Evolutionary conservation across 139 green algal species (phyloP).

Genomic region (Coelastrella sp.): DNA sequence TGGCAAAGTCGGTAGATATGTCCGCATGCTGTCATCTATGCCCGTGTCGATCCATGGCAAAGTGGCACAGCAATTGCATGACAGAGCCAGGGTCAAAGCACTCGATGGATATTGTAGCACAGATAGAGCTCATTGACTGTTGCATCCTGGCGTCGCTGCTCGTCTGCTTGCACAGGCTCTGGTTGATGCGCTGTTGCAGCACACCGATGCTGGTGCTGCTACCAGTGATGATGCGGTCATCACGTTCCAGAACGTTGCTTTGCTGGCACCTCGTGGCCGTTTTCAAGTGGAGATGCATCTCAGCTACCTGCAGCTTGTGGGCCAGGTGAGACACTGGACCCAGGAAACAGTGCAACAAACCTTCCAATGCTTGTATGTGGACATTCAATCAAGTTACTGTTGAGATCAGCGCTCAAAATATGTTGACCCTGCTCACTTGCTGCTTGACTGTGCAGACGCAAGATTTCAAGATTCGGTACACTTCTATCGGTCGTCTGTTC

Average conservation of each 20-base stretch:
- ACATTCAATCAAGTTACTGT: too few relatives aligned
- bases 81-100: too few relatives aligned
- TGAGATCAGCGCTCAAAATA: too few relatives aligned
- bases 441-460: conserved; percentile 71
- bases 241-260: conserved; percentile 84
- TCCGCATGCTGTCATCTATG: too few relatives aligned
- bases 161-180: conserved; percentile 64
- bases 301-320: conserved; percentile 72
- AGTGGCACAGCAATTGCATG: too few relatives aligned
- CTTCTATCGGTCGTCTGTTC: conserved; percentile 88
- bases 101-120: too few relatives aligned
- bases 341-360: too few relatives aligned
- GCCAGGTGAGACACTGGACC: conserved; percentile 65
- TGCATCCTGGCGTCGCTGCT: background rate
- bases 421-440: background rate
- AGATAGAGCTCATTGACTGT: too few relatives aligned
- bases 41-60: too few relatives aligned
- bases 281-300: conserved; percentile 85
- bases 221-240: conserved; percentile 75
- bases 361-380: too few relatives aligned
- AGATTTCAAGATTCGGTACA: conserved; percentile 96
- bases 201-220: conserved; percentile 71
- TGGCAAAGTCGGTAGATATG: too few relatives aligned
- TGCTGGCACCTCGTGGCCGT: conserved; percentile 81
- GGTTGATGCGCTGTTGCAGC: conserved; percentile 68